Base-by-base conservation (phyloP, 1,284 basidiomycete species). In the Psilocybe mexicana region DNA sequence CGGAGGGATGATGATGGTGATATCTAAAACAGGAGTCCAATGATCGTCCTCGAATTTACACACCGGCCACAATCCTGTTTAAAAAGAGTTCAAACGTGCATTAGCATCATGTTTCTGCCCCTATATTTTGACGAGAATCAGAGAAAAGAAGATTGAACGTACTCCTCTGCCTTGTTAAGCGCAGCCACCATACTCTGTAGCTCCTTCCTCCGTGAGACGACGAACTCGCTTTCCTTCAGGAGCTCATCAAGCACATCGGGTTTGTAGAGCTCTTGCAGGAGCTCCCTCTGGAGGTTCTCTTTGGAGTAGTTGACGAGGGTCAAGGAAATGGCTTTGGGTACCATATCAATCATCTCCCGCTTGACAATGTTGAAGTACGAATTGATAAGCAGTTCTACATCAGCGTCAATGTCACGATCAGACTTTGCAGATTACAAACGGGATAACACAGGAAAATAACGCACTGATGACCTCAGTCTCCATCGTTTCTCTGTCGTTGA, bases 321-420 rank as follows among this genome's bases (percentile, higher is more conserved):
- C 68, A 96, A 80, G 55, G 94, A 91, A 72, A 99, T 97, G 38
- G 96, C 96, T 75, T 96, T 94, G 18, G 97, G 97, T 7, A 99
- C 93, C 95, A 98, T 98, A 76, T 99, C 97, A 71, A 98, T 98
- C 89, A 99, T 95, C 74, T 98, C 96, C 55, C 96, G 91, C 82
- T 99, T 98, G 62, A 98, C 94, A 64, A 98, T 94, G 75, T 96
- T 94, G 82, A 92, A 97, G 78, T 98, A 97, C 3, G 93, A 96
- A 70, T 90, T 84, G 64, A 96, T 96, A 67, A 96, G 85, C 45
- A 95, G 81, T 73, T 95, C 93, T 94, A 14, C 43, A 59, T 8
- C 61, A 33, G 55, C 36, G 55, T 26, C 28, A 33, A 53, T 40
- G 26, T 11, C 18, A 47, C 24, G 12, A 42, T 45, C 14, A 48